These are phyloP conservation scores for Auricularia sp. DNA, from an alignment of 768 basidiomycete genomes.

Conservation along the genomic window DNA sequence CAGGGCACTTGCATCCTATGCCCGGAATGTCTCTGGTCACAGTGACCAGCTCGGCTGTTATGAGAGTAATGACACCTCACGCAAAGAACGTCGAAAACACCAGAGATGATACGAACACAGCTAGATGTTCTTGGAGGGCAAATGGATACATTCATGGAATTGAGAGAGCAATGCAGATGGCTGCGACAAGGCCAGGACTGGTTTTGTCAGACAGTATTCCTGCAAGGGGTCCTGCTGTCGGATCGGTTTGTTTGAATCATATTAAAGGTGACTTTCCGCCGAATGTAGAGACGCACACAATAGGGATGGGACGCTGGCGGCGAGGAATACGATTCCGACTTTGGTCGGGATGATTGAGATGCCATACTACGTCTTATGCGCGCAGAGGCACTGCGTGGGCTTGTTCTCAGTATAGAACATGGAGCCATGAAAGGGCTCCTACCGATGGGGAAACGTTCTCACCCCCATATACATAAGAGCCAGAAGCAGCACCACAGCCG, in stretches of 20 bases:
- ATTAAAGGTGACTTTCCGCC: not conserved
- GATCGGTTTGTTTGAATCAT: constrained; percentile 33
- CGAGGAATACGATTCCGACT: constrained; percentile 62
- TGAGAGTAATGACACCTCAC: constrained; percentile 46
- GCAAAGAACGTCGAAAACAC: constrained; percentile 51
- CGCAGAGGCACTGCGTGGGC: constrained; percentile 45
- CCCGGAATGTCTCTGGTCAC: constrained; percentile 48
- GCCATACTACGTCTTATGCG: constrained; percentile 36
- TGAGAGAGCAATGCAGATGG: constrained; percentile 36
- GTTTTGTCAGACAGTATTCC: constrained; percentile 48
- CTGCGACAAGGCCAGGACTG: constrained; percentile 47
- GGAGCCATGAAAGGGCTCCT: not conserved
- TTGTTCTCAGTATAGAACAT: constrained; percentile 41
- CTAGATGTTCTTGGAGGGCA: constrained; percentile 34
- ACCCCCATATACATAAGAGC: constrained; percentile 51
- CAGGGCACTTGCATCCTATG: constrained; percentile 43
- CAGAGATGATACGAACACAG: constrained; percentile 38
- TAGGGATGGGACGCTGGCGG: constrained; percentile 50
- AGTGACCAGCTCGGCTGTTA: constrained; percentile 57
- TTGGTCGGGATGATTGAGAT: constrained; percentile 33
- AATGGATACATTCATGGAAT: constrained; percentile 57
- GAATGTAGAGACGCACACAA: constrained; percentile 38
- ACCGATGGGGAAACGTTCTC: constrained; percentile 8
- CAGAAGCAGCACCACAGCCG: constrained; percentile 34
- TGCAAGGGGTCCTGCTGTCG: constrained; percentile 26